Evolutionary conservation across 2,329 filamentous ascomycete genomes (phyloP).

Genomic region (Fusarium oligoseptatum): DNA sequence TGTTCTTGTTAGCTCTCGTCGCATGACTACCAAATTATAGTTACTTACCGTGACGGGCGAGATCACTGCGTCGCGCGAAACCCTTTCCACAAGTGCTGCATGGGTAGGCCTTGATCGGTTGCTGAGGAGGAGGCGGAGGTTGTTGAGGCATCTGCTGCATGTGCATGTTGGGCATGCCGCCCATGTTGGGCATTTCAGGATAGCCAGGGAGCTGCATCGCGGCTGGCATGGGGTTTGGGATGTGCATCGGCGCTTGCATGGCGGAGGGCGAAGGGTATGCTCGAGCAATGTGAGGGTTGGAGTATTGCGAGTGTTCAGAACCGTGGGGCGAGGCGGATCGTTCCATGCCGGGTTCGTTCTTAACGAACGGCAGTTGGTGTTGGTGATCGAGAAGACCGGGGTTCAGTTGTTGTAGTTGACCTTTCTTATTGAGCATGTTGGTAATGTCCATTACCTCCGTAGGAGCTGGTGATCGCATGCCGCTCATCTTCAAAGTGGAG

Average conservation of each 20-base stretch:
- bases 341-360: constrained; percentile 60
- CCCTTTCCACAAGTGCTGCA: constrained; percentile 92
- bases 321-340: constrained; percentile 70
- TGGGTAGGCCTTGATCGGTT: constrained; percentile 78
- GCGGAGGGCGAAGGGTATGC: constrained; percentile 67
- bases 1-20: constrained; percentile 60
- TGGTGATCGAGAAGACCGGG: constrained; percentile 50
- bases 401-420: constrained; percentile 53
- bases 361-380: constrained; percentile 51
- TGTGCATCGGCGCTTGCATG: constrained; percentile 64
- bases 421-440: constrained; percentile 66
- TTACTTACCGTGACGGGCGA: constrained; percentile 88
- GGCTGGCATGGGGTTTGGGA: constrained; percentile 58
- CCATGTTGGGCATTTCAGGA: constrained; percentile 59
- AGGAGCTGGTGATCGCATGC: constrained; percentile 59
- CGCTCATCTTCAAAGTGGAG: constrained; percentile 48
- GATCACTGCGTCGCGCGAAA: constrained; percentile 93
- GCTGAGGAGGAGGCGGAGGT: constrained; percentile 51
- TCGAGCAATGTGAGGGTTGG: constrained; percentile 61
- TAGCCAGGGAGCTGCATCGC: constrained; percentile 60
- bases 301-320: constrained; percentile 71
- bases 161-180: constrained; percentile 53
- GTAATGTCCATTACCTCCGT: constrained; percentile 67
- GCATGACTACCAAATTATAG: background rate
- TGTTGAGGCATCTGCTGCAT: constrained; percentile 55